A percentile compares a stretch with the other conserved stretches of the same genome.
Evolutionary conservation across 2,329 filamentous ascomycete species (phyloP).

Genomic region (Falciphora oryzae): DNA sequence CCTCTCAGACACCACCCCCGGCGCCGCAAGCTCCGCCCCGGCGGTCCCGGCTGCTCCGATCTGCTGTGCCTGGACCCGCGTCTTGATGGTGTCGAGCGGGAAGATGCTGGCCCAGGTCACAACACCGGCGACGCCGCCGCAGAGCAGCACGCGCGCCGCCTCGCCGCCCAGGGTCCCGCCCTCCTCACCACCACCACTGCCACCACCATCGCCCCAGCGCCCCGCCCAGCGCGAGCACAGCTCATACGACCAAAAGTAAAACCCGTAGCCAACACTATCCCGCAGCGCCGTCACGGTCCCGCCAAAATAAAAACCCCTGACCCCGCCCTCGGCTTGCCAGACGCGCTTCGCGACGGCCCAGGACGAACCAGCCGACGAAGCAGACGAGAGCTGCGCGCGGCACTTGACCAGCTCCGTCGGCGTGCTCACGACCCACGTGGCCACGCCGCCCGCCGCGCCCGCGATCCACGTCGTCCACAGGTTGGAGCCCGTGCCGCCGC

Average conservation of each 20-base stretch:
- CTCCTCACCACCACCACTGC: not conserved
- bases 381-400: slow-evolving; percentile 60
- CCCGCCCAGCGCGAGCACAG: slow-evolving; percentile 57
- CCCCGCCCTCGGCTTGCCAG: slow-evolving; percentile 42
- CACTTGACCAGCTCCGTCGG: slow-evolving; percentile 92
- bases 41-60: slow-evolving; percentile 17
- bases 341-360: slow-evolving; percentile 60
- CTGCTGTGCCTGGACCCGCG: slow-evolving; percentile 74
- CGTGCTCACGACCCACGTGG: slow-evolving; percentile 78
- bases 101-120: slow-evolving; percentile 88
- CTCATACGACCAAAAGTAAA: slow-evolving; percentile 95
- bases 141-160: slow-evolving; percentile 65
- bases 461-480: slow-evolving; percentile 70
- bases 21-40: slow-evolving; percentile 18
- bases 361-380: slow-evolving; percentile 40
- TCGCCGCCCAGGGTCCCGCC: slow-evolving; percentile 27
- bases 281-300: slow-evolving; percentile 75
- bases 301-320: slow-evolving; percentile 73
- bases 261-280: slow-evolving; percentile 90
- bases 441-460: slow-evolving; percentile 74
- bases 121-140: slow-evolving; percentile 81
- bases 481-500: slow-evolving; percentile 31
- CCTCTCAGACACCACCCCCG: slow-evolving; percentile 25
- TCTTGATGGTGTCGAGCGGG: slow-evolving; percentile 89
- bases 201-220: slow-evolving; percentile 7